phyloP scores from a whole-genome alignment of 345 rosid species.

The Aquilaria malaccensis region DNA sequence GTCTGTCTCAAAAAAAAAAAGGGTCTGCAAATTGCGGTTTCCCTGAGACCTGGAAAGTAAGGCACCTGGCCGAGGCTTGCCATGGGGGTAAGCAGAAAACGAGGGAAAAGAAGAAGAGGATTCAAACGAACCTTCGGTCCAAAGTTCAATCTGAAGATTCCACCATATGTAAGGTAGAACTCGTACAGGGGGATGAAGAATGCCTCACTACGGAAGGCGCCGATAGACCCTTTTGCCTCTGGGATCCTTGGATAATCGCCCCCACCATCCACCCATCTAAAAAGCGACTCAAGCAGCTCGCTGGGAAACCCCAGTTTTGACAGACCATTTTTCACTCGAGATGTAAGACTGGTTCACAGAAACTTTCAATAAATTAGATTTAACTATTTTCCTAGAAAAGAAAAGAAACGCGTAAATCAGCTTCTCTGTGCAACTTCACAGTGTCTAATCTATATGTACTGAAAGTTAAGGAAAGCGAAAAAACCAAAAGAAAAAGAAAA shows the following conservation, averaged over 20 bases:
- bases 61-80: too few species aligned
- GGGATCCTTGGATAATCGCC: constrained; percentile 64
- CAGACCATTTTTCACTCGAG: constrained; percentile 53
- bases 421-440: too few species aligned
- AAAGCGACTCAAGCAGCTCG: constrained; percentile 45
- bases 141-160: constrained; percentile 81
- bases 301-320: constrained; percentile 62
- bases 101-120: not conserved
- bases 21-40: too few species aligned
- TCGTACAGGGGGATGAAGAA: constrained; percentile 88
- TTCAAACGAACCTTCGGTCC: constrained; percentile 82
- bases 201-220: constrained; percentile 71
- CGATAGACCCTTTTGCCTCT: constrained; percentile 64
- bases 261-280: constrained; percentile 38
- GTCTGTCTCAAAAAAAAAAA: too few species aligned
- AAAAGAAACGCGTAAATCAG: too few species aligned
- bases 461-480: not conserved
- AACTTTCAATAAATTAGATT: not conserved
- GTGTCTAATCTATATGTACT: too few species aligned
- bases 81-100: not conserved
- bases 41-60: too few species aligned
- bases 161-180: constrained; percentile 91
- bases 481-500: not conserved
- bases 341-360: constrained; percentile 42
- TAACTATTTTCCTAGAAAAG: too few species aligned